Percentiles rank a stretch among this genome's conserved stretches.
phyloP scores from a whole-genome alignment of 140 eudicot genomes.

The Cichorium intybus region DNA sequence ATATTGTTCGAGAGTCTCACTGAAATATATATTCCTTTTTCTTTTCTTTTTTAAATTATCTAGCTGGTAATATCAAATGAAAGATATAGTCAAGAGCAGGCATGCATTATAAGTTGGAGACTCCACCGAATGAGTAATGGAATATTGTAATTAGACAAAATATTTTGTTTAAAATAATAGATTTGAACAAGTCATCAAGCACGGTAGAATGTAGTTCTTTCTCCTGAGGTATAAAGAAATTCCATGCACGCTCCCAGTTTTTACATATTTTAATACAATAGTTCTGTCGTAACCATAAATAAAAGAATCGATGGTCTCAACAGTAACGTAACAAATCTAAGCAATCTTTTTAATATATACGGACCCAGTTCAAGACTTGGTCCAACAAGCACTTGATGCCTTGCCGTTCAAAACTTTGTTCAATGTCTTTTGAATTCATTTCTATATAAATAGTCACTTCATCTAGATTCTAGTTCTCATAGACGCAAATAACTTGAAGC shows the following conservation, averaged over 20 bases:
- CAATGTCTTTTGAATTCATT: not conserved
- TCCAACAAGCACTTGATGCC: conserved; percentile 14
- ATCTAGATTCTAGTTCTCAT: conserved; percentile 8
- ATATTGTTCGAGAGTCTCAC: no score
- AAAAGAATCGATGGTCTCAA: not conserved
- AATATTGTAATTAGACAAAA: conserved; percentile 11
- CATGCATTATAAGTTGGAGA: conserved; percentile 4
- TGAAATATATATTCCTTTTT: no score
- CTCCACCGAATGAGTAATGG: conserved; percentile 19
- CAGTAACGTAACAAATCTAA: not conserved
- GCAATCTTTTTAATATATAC: not conserved
- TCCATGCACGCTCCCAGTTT: not conserved
- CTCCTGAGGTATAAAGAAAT: not conserved
- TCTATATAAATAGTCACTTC: conserved; percentile 18
- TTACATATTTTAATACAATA: not conserved
- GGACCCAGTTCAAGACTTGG: conserved; percentile 8
- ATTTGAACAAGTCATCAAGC: conserved; percentile 5
- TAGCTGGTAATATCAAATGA: no score
- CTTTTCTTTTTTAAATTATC: not conserved
- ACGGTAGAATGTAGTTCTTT: not conserved
- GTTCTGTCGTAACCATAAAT: not conserved
- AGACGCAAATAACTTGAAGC: not conserved
- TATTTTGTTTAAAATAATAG: not conserved
- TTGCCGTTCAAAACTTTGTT: conserved; percentile 21
- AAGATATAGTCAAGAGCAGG: conserved; percentile 16